Base-by-base conservation (phyloP, 176 grass and related monocot genomes). In the Zea luxurians region DNA sequence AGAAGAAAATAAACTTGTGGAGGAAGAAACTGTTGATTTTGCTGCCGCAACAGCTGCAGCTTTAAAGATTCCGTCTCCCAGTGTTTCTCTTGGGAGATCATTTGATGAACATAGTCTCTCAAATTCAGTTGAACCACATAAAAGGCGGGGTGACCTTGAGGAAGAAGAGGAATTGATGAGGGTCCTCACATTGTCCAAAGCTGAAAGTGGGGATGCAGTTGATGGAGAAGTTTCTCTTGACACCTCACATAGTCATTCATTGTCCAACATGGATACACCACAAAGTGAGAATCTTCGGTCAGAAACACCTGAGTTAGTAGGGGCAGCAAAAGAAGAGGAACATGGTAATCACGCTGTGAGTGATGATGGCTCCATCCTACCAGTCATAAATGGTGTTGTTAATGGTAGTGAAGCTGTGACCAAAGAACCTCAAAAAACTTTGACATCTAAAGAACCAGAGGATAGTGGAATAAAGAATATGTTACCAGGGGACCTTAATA, bases 1-100 rank as follows among this genome's bases (percentile, higher is more conserved):
- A 68, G 61, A 83, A 88, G 74, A 90, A 59, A 73, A 66, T 83
- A 82, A 79, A 78, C 59, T 45, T 64, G 64, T 81, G 58, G 89
- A 92, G 61, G 89, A 88, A 80, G 87, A 92, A 84, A 79, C 80
- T 83, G 80, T 94, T 90, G 95, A 98, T 82, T 98, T 92, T 90
- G 89, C 83, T 64, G 91, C 91, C 69, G 83, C 95, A 63, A 93
- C 89, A 45, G 67, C 95, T 88, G 95, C 95, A 64, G 65, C 91
- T 47, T 81, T 98, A 74, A 90, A 86, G 61, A 81, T 94, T 83
- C 95, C 95, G 44, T 92, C 87, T 71, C 95, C 91, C 61, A 82
- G 8, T 67, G 74, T 92, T 65, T 87, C 85, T 74, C 83, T 68
- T 54, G 95, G 74, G 60, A 88, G 37, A 82, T 92, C 95, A 74